These are phyloP conservation scores for Dittrichia graveolens DNA, from an alignment of 129 eudicot species.

Conservation along the genomic window DNA sequence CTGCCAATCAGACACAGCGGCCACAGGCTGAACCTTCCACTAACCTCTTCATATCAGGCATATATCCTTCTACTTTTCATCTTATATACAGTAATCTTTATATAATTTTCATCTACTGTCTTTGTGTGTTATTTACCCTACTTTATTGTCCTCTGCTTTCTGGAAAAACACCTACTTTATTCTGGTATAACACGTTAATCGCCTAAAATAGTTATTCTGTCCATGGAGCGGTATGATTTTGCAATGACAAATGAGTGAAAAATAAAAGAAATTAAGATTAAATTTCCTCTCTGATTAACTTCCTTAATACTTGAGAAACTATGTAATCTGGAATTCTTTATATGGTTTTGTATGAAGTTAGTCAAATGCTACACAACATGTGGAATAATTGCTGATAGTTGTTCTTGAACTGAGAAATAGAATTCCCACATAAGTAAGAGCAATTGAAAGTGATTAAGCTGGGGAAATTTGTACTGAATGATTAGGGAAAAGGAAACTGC, in stretches of 20 bases:
- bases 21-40: conserved; percentile 66
- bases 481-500: too few species aligned
- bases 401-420: background rate
- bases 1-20: conserved; percentile 43
- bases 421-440: background rate
- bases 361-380: background rate
- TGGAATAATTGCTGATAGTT: background rate
- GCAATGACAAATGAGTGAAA: background rate
- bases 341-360: background rate
- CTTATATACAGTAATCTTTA: background rate
- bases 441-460: too few species aligned
- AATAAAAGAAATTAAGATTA: background rate
- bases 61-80: background rate
- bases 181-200: background rate
- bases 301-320: background rate
- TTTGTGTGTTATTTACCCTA: background rate
- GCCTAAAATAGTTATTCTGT: background rate
- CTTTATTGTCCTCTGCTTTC: background rate
- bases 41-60: conserved; percentile 94
- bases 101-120: background rate
- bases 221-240: background rate
- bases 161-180: too few species aligned
- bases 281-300: background rate
- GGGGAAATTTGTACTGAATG: too few species aligned
- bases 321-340: background rate